A percentile compares a stretch with the other conserved stretches of the same genome.
phyloP scores from a whole-genome alignment of 1,284 basidiomycete genomes.

The Paramarasmius palmivorus region DNA sequence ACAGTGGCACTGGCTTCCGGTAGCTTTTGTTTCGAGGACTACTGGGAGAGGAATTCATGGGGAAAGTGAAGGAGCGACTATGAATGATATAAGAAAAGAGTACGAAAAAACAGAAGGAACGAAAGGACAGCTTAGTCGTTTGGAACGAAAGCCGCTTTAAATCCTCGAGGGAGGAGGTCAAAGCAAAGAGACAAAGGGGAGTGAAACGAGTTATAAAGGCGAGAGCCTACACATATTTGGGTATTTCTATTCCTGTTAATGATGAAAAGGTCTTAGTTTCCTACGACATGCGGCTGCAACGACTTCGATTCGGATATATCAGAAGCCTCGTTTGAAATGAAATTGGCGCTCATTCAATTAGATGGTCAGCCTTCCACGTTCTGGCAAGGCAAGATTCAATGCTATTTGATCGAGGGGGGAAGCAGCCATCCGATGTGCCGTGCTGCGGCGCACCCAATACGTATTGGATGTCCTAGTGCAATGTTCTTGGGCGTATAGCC shows the following conservation, averaged over 20 bases:
- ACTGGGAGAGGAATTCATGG: constrained; percentile 3
- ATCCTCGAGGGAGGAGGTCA: background rate
- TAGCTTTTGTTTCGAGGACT: constrained; percentile 51
- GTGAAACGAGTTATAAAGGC: background rate
- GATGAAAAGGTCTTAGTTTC: background rate
- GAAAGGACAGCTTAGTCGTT: constrained; percentile 2
- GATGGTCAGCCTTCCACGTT: background rate
- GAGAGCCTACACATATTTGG: no score
- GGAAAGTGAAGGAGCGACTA: constrained; percentile 21
- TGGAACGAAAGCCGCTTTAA: constrained; percentile 6
- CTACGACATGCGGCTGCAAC: background rate
- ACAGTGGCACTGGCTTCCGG: constrained; percentile 65
- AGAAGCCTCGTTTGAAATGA: no score
- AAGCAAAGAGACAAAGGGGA: constrained; percentile 1
- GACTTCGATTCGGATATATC: no score
- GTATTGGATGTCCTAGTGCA: no score
- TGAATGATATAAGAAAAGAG: constrained; percentile 4
- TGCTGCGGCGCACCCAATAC: no score
- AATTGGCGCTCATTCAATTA: background rate
- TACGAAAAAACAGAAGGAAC: background rate
- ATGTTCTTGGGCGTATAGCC: no score
- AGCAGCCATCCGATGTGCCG: no score
- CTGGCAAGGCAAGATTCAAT: no score
- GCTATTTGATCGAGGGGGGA: no score
- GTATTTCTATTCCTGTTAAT: no score